A percentile compares a stretch with the other conserved stretches of the same genome.
Conservation (phyloP, 306 rosid species). For the Cercis canadensis region DNA sequence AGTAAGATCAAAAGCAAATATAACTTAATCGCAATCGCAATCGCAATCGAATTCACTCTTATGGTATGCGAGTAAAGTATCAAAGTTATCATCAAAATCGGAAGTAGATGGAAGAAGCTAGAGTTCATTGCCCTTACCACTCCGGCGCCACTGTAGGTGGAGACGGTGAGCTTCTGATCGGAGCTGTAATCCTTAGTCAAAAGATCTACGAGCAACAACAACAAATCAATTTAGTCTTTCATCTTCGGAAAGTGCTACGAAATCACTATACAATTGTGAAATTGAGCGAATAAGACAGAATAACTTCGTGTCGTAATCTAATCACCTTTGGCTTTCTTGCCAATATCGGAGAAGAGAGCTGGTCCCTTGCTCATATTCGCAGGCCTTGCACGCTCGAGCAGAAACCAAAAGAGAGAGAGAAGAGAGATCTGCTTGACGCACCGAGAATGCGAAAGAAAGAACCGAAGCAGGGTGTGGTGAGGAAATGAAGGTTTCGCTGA, state of each 20-base stretch:
- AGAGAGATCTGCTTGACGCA: conserved; percentile 16
- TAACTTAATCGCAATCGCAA: not conserved
- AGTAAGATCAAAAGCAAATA: not conserved
- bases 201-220: conserved; percentile 66
- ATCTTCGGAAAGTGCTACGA: not conserved
- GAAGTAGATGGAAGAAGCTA: not conserved
- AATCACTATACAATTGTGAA: conserved; percentile 4
- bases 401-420: conserved; percentile 25
- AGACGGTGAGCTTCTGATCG: conserved; percentile 81
- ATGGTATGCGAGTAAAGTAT: no score
- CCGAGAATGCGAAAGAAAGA: conserved; percentile 29
- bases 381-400: conserved; percentile 19
- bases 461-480: conserved; percentile 36
- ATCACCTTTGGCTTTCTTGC: conserved; percentile 86
- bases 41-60: no score
- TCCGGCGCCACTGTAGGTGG: conserved; percentile 75
- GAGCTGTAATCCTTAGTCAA: conserved; percentile 75
- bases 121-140: conserved; percentile 54
- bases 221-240: conserved; percentile 25
- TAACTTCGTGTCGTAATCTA: not conserved
- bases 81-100: no score
- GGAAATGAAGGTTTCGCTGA: conserved; percentile 37
- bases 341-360: conserved; percentile 83
- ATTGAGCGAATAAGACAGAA: not conserved
- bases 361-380: conserved; percentile 89